Base-by-base conservation (phyloP, 176 grass and related monocot species). In the Ensete ventricosum region DNA sequence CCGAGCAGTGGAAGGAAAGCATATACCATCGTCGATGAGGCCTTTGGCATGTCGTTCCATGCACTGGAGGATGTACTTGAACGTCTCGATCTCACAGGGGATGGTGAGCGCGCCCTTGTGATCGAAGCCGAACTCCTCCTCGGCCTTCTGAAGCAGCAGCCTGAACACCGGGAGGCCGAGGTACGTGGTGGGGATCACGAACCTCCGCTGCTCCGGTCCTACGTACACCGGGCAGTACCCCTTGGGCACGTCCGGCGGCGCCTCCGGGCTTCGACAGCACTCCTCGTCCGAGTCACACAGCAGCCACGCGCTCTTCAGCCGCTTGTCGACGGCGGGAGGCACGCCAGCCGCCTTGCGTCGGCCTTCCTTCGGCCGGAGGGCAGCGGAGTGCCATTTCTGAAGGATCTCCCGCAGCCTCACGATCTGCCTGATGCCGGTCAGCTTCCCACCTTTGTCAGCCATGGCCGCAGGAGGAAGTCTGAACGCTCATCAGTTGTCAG, bases 61-160 rank as follows among this genome's bases (percentile, higher is more conserved):
- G 80, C 92, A 91, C 81, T 96, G 92, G 75, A 96, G 88, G 22
- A 96, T 96, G 83, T 91, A 91, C 84, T 88, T 91, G 66, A 96
- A 96, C 8, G 88, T 69, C 80, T 96, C 83, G 14, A 81, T 84
- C 49, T 96, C 92, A 79, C 86, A 84, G 17, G 89, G 92, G 75
- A 91, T 80, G 50, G 73, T 82, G 65, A 96, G 83, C 29, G 86
- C 85, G 43, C 92, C 92, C n/a, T 87, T 53, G 11, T 77, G 83
- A 34, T 65, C 82, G 73, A 87, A 89, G 54, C 92, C 92, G 66
- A 91, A 96, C 78, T 82, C 84, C 84, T 89, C 84, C 64, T 89
- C 81, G 11, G 92, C 88, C 86, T 96, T 96, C 80, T 82, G 87
- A 65, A 96, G 86, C 49, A 96, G 89, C 54, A 89, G 77, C 82